Percentiles rank a stretch among this genome's conserved stretches.
Conservation (phyloP, 768 basidiomycete genomes). For the Leccinum pellstonianum region DNA sequence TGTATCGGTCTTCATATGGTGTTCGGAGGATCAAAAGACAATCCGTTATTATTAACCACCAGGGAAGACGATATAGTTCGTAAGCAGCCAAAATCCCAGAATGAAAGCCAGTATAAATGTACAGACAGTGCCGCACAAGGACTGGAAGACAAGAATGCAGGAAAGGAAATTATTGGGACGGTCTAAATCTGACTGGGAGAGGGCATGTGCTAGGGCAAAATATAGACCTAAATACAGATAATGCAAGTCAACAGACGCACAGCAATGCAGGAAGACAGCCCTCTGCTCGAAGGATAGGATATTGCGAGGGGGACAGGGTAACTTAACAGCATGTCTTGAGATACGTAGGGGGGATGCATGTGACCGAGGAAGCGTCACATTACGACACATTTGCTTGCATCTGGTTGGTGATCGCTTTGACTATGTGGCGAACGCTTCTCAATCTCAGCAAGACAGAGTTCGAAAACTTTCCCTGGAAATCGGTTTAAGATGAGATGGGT, state of each 20-base stretch:
- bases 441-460: slow-evolving; percentile 79
- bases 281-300: slow-evolving; percentile 27
- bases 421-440: slow-evolving; percentile 67
- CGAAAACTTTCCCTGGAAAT: slow-evolving; percentile 71
- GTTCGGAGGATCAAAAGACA: neutral
- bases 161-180: slow-evolving; percentile 31
- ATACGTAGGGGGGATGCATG: slow-evolving; percentile 14
- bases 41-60: slow-evolving; percentile 36
- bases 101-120: slow-evolving; percentile 31
- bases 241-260: slow-evolving; percentile 34
- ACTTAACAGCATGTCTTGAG: slow-evolving; percentile 28
- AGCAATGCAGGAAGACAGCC: slow-evolving; percentile 28
- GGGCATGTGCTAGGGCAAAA: slow-evolving; percentile 20
- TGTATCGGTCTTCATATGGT: neutral
- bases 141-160: slow-evolving; percentile 22
- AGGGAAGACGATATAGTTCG: slow-evolving; percentile 35
- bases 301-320: slow-evolving; percentile 31
- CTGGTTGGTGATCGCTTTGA: slow-evolving; percentile 43
- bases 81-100: slow-evolving; percentile 29
- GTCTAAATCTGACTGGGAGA: slow-evolving; percentile 28
- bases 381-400: slow-evolving; percentile 47
- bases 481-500: neutral
- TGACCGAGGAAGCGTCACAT: slow-evolving; percentile 43
- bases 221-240: slow-evolving; percentile 37
- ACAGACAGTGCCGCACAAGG: slow-evolving; percentile 33